Percentiles rank a stretch among this genome's conserved stretches.
phyloP scores from a whole-genome alignment of 2,329 filamentous ascomycete species.

The Diplodia mutila region DNA sequence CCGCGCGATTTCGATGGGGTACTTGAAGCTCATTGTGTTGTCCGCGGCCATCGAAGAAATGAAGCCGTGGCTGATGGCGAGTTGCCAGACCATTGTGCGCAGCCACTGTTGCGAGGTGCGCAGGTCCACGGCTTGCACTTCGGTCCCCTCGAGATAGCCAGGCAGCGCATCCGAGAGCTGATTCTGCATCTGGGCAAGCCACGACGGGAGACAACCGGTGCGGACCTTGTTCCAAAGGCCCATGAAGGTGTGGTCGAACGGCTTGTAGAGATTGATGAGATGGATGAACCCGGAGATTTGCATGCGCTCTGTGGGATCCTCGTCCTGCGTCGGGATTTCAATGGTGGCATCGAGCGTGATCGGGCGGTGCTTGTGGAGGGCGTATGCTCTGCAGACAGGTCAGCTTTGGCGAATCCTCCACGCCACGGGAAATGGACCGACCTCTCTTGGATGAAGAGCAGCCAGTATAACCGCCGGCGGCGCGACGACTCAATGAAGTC shows the following conservation, averaged over 20 bases:
- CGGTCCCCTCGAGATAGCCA: constrained; percentile 61
- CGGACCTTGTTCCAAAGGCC: constrained; percentile 65
- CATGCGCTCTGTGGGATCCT: constrained; percentile 57
- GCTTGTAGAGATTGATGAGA: constrained; percentile 64
- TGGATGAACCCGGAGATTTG: constrained; percentile 63
- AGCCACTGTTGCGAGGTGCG: constrained; percentile 73
- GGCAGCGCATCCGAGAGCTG: constrained; percentile 59
- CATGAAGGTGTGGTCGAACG: constrained; percentile 66
- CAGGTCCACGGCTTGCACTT: constrained; percentile 70
- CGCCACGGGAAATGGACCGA: constrained; percentile 34
- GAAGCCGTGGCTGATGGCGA: constrained; percentile 67
- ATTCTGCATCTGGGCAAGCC: constrained; percentile 53
- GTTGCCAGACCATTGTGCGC: constrained; percentile 72
- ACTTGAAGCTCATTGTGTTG: constrained; percentile 64
- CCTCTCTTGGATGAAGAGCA: constrained; percentile 66
- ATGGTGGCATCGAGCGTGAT: constrained; percentile 65
- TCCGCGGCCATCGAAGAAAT: constrained; percentile 63
- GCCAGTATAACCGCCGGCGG: constrained; percentile 63
- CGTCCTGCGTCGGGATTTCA: constrained; percentile 54
- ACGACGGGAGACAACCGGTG: constrained; percentile 50
- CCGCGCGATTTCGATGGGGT: constrained; percentile 64
- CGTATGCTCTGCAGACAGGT: constrained; percentile 58
- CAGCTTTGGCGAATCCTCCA: constrained; percentile 25
- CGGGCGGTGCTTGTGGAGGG: constrained; percentile 65
- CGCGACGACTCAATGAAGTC: constrained; percentile 58